phyloP scores from a whole-genome alignment of 352 stramenopile genomes.

The Pelagophyceae sp. region DNA sequence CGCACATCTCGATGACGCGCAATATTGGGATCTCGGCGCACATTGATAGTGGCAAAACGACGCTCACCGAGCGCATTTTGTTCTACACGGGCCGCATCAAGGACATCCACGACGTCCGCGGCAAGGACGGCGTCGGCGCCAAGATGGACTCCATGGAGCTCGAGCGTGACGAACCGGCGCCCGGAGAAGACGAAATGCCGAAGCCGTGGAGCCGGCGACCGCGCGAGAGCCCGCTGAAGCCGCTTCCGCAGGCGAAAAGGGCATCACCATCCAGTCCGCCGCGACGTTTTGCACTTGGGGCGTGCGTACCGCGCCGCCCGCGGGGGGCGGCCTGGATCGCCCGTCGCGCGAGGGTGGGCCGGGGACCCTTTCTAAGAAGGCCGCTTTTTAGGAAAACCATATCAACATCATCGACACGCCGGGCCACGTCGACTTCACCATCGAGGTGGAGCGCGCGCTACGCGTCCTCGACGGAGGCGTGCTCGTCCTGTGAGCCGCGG shows the following conservation, averaged over 20 bases:
- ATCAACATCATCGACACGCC: conserved; percentile 99
- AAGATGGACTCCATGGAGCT: conserved; percentile 99
- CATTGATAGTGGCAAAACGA: conserved; percentile 97
- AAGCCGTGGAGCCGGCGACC: no score
- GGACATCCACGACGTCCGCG: conserved; percentile 81
- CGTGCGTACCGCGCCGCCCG: no score
- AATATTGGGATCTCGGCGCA: conserved; percentile 94
- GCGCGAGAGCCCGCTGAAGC: no score
- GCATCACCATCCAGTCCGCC: conserved; percentile 98
- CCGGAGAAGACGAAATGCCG: no score
- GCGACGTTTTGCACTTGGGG: conserved; percentile 82
- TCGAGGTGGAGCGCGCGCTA: conserved; percentile 93
- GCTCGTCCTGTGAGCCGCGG: conserved; percentile 64
- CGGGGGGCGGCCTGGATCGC: no score
- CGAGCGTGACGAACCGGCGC: conserved; percentile 72
- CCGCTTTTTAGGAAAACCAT: conserved; percentile 88
- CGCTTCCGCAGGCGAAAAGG: conserved; percentile 81
- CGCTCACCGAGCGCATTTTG: conserved; percentile 96
- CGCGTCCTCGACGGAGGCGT: conserved; percentile 95
- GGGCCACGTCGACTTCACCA: conserved; percentile 99
- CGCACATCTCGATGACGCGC: conserved; percentile 24
- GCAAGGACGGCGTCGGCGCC: conserved; percentile 93
- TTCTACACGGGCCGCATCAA: conserved; percentile 98
- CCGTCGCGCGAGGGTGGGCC: no score
- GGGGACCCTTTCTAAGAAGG: no score